Percentiles rank a stretch among this genome's conserved stretches.
These are phyloP conservation scores for Melastoma malabathricum DNA, from an alignment of 345 rosid genomes.

Conservation along the genomic window DNA sequence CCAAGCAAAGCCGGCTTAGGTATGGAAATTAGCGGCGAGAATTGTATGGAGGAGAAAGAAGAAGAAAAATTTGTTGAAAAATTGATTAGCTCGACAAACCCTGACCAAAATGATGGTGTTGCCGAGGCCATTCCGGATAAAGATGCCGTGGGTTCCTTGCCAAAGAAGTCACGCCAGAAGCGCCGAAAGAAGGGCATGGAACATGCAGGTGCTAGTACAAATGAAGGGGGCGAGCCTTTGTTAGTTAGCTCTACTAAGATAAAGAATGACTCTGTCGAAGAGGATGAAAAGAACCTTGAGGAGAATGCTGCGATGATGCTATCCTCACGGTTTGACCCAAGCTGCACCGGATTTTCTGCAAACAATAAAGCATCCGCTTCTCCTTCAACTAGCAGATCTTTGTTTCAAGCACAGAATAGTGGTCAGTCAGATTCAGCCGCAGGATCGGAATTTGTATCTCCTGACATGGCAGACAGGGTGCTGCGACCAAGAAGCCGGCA, in stretches of 20 bases:
- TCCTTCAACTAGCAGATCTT: constrained; percentile 5
- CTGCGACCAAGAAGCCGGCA: constrained; percentile 59
- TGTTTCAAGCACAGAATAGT: too few relatives aligned
- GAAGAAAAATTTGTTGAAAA: constrained; percentile 25
- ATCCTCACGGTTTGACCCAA: constrained; percentile 83
- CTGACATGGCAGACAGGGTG: constrained; percentile 50
- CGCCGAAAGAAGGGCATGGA: constrained; percentile 43
- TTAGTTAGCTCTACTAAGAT: constrained; percentile 20
- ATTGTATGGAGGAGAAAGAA: constrained; percentile 24
- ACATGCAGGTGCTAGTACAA: constrained; percentile 11
- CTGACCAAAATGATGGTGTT: constrained; percentile 24
- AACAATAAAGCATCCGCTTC: constrained; percentile 30
- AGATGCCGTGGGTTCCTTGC: constrained; percentile 15
- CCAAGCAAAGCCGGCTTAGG: constrained; percentile 21
- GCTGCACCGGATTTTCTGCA: constrained; percentile 61
- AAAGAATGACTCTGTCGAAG: constrained; percentile 35
- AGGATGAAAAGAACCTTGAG: constrained; percentile 91
- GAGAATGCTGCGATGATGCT: constrained; percentile 97
- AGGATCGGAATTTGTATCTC: constrained; percentile 37
- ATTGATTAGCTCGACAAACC: constrained; percentile 12
- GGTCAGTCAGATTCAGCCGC: constrained; percentile 3
- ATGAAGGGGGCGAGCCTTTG: constrained; percentile 25
- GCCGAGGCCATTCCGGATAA: constrained; percentile 22
- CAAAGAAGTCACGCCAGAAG: constrained; percentile 24
- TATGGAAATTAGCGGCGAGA: constrained; percentile 16